Evolutionary conservation across 345 rosid species (phyloP).

Genomic region (Rubroshorea leprosula): DNA sequence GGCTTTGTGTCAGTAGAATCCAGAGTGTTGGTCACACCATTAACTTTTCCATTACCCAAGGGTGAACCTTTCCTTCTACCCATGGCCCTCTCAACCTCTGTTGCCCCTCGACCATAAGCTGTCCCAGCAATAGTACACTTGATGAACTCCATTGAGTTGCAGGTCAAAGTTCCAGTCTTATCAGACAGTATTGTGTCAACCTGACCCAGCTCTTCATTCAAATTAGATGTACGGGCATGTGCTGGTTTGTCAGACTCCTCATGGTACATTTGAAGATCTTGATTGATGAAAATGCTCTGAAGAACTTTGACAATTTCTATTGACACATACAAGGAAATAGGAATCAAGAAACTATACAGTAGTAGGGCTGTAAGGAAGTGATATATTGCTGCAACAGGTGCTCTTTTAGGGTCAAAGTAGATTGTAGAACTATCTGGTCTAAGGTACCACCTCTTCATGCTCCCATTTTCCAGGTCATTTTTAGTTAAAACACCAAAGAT

Average conservation of each 20-base stretch:
- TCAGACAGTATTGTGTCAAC: conserved; percentile 86
- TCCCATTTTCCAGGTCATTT: conserved; percentile 52
- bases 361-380: conserved; percentile 71
- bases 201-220: conserved; percentile 93
- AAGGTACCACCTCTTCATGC: conserved; percentile 84
- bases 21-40: conserved; percentile 31
- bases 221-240: conserved; percentile 77
- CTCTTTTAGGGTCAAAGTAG: conserved; percentile 59
- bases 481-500: conserved; percentile 58
- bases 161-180: conserved; percentile 91
- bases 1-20: conserved; percentile 25
- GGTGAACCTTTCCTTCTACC: conserved; percentile 48
- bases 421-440: conserved; percentile 48
- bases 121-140: conserved; percentile 90
- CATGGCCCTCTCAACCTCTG: conserved; percentile 82
- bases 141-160: conserved; percentile 96
- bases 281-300: conserved; percentile 81
- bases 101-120: conserved; percentile 75
- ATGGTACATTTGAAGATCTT: conserved; percentile 71
- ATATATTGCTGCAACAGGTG: conserved; percentile 40
- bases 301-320: conserved; percentile 84
- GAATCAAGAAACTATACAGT: conserved; percentile 68
- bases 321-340: conserved; percentile 83
- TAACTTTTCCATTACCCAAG: conserved; percentile 24
- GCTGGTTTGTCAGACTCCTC: conserved; percentile 86